Percentiles rank a stretch among this genome's conserved stretches.
These are phyloP conservation scores for Syncephalastrum racemosum DNA, from an alignment of 371 early-diverging fungal species.

Conservation along the genomic window DNA sequence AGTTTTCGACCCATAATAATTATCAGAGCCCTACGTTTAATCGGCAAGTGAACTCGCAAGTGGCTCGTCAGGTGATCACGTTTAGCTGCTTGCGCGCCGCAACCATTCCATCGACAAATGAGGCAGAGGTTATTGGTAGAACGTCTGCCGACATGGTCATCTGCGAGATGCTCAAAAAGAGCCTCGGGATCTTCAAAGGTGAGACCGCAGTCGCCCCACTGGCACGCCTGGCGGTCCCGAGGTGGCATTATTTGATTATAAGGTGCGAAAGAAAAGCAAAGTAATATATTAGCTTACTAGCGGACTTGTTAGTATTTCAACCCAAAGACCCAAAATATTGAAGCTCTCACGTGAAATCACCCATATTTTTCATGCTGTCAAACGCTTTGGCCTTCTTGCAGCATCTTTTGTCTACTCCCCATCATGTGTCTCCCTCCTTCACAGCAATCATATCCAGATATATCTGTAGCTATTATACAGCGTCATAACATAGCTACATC, in stretches of 20 bases:
- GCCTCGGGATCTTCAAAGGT: slow-evolving; percentile 72
- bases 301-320: too few relatives aligned
- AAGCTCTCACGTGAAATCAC: too few relatives aligned
- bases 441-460: too few relatives aligned
- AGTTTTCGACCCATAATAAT: slow-evolving; percentile 14
- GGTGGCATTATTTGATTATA: slow-evolving; percentile 11
- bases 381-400: too few relatives aligned
- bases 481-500: too few relatives aligned
- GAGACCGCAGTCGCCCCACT: slow-evolving; percentile 48
- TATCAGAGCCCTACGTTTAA: slow-evolving; percentile 76
- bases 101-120: slow-evolving; percentile 84
- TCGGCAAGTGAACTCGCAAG: slow-evolving; percentile 83
- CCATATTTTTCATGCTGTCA: too few relatives aligned
- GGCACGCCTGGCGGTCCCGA: slow-evolving; percentile 30
- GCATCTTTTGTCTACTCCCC: too few relatives aligned
- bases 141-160: slow-evolving; percentile 89
- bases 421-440: too few relatives aligned
- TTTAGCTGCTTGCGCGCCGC: slow-evolving; percentile 73
- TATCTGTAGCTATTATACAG: too few relatives aligned
- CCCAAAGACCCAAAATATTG: too few relatives aligned
- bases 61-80: slow-evolving; percentile 94
- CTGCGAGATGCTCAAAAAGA: slow-evolving; percentile 79
- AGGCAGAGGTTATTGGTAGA: slow-evolving; percentile 88
- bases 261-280: too few relatives aligned
- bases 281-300: too few relatives aligned